phyloP scores from a whole-genome alignment of 2,329 filamentous ascomycete species.

The Aspergillus unguis region DNA sequence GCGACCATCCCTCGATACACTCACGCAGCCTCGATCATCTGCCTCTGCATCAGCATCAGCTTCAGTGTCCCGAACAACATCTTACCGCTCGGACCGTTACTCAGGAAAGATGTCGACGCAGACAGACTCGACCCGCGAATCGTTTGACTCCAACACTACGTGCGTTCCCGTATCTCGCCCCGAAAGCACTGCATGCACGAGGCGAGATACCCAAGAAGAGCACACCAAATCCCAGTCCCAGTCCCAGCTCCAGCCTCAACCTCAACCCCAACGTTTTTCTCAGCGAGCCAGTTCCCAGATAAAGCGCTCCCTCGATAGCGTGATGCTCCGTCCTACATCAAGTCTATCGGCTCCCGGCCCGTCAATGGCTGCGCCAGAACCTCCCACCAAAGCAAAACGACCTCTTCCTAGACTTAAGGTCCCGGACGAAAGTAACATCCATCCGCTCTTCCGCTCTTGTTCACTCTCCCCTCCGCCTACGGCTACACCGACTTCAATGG shows the following conservation, averaged over 20 bases:
- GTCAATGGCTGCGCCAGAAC: conserved; percentile 15
- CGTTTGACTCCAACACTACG: conserved; percentile 22
- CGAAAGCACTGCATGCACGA: conserved; percentile 11
- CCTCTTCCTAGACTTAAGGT: conserved; percentile 21
- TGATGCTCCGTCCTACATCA: conserved; percentile 20
- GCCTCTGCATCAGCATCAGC: too few species aligned
- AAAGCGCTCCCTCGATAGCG: conserved; percentile 26
- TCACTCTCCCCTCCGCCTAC: conserved; percentile 53
- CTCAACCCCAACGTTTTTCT: too few species aligned
- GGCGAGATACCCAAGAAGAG: conserved; percentile 2
- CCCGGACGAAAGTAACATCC: conserved; percentile 52
- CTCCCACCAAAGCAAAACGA: conserved; percentile 18
- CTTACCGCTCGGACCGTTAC: conserved; percentile 29
- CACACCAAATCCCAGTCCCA: too few species aligned
- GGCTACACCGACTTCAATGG: conserved; percentile 52
- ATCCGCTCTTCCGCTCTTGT: conserved; percentile 56
- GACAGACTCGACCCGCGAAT: conserved; percentile 21
- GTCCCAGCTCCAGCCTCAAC: neutral
- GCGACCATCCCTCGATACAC: conserved; percentile 11
- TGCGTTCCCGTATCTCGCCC: conserved; percentile 7
- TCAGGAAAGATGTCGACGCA: conserved; percentile 31
- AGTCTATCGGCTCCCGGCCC: conserved; percentile 18
- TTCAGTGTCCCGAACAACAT: conserved; percentile 24
- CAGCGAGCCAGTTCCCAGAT: conserved; percentile 17
- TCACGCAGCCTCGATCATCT: conserved; percentile 15